Evolutionary conservation across 768 basidiomycete species (phyloP), one percentile per base, ranked within the genome.

Genomic region (Amanita polypyramis): DNA sequence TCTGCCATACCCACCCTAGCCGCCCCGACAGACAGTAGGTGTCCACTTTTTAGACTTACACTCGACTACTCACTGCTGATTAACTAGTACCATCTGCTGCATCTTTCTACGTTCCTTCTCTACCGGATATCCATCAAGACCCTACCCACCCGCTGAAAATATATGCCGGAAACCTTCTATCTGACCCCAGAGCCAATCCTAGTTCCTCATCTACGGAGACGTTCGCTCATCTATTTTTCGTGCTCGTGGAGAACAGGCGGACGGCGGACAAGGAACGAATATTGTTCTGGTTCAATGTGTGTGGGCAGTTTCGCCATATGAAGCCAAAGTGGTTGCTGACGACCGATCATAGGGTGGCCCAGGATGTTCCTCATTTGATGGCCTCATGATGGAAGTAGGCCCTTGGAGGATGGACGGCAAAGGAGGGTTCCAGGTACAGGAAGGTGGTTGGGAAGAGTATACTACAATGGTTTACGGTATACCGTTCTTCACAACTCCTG

Each of bases 371-470:
- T 92, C 89, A 1, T 97, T 98, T 60, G 95, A 98, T 57, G 95
- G 95, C 2, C 74, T 93, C 14, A 85, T 98, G 84, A 94, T 98
- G 91, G 95, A 98, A 57, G 73, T 94, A n/a, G 95, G 95, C 0
- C 94, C 95, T 3, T 95, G 91, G 79, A 77, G 77, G 54, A 66
- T 83, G 64, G 85, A 90, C 57, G 75, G 79, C 45, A 68, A 79
- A 12, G 81, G 86, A 47, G 76, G 82, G 3, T 75, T 94, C 52
- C 77, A 76, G 56, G 74, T 79, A 15, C 69, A 78, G 7, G 82
- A 91, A 53, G 92, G 93, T 21, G 93, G 93, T 7, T 98, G 95
- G 95, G 93, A 98, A 60, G 95, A 98, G 61, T 97, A 95, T 61
- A 83, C 88, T 19, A 93, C 87, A 29, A 80, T 98, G 69, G 81